Evolutionary conservation across 331 rosid species (phyloP), one percentile per base, ranked within the genome.

Genomic region (Malus hybrid): DNA sequence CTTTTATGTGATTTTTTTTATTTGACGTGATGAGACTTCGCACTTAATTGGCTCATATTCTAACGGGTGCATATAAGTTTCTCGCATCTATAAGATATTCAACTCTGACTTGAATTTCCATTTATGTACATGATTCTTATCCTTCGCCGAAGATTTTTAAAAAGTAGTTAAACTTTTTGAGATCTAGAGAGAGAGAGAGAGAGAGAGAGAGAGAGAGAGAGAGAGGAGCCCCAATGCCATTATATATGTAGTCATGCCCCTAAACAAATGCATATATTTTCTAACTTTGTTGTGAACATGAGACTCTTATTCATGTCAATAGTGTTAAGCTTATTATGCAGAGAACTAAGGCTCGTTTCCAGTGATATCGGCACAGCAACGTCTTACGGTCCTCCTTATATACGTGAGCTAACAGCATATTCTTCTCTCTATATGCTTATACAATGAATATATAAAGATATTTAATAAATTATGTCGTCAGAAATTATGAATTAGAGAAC

Each of bases 321-420:
- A 32, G 44, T 86, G 50, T 75, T 75, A 28, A 42, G 7, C 71
- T 24, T 88, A 10, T 46, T 84, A 18, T 55, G 75, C 77, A 64
- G 26, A 75, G 77, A 78, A 34, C 6, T 56, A 19, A 65, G 14
- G 57, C 29, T 57, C 0, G 79, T 81, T 73, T 24, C 53, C 18
- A 91, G 84, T 58, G 96, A 87, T 18, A 81, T 88, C 73, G 93
- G 96, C 6, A 88, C 89, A 2, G 93, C 96, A 32, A 10, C 88
- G 5, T 75, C 90, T 56, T 88, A 88, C 48, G 82, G 84, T 13
- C 87, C 93, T 55, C 93, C 96, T n/a, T 90, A 88, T 57, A 83
- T 88, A 44, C 93, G 96, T 90, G 66, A 78, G 91, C 68, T 24
- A 57, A 57, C 5, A 15, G 32, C 2, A 18, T 62, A 62, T 53